Evolutionary conservation across 139 green algal genomes (phyloP).

Genomic region (Mychonastes homosphaera): DNA sequence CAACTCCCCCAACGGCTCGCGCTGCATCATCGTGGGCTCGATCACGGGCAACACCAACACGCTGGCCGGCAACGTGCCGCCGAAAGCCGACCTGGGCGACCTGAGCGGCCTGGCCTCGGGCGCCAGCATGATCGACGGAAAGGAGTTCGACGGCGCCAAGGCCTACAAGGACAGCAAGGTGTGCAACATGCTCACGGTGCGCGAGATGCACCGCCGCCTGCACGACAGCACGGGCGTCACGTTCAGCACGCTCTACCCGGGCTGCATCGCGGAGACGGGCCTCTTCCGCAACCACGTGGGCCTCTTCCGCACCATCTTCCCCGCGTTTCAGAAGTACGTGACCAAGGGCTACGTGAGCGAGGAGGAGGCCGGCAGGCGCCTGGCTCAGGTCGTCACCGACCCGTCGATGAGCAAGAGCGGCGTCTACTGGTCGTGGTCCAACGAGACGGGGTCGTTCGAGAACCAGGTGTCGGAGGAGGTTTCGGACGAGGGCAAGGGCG

Average conservation of each 20-base stretch:
- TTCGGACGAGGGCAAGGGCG: conserved; percentile 58
- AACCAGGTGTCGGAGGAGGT: conserved; percentile 52
- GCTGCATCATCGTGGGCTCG: conserved; percentile 83
- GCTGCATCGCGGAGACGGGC: conserved; percentile 88
- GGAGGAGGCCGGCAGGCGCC: conserved; percentile 73
- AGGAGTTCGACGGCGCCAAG: conserved; percentile 86
- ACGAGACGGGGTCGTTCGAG: conserved; percentile 48
- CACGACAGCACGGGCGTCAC: conserved; percentile 63
- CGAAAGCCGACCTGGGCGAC: conserved; percentile 84
- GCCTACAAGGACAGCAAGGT: conserved; percentile 97
- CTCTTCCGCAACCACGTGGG: conserved; percentile 82
- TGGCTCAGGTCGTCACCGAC: conserved; percentile 64
- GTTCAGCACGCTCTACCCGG: conserved; percentile 87
- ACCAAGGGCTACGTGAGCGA: conserved; percentile 86
- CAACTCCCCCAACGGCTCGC: conserved; percentile 1
- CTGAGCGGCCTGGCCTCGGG: conserved; percentile 54
- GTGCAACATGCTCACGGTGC: conserved; percentile 95
- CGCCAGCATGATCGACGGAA: conserved; percentile 76
- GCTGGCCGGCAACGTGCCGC: conserved; percentile 80
- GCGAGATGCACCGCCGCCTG: conserved; percentile 72
- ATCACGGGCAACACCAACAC: conserved; percentile 97
- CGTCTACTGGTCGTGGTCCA: conserved; percentile 79
- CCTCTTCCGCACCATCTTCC: conserved; percentile 81
- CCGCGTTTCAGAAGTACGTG: conserved; percentile 89
- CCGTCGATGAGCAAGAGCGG: conserved; percentile 43